Conservation (phyloP, 805 yeast genomes). For the Komagataella kurtzmanii region DNA sequence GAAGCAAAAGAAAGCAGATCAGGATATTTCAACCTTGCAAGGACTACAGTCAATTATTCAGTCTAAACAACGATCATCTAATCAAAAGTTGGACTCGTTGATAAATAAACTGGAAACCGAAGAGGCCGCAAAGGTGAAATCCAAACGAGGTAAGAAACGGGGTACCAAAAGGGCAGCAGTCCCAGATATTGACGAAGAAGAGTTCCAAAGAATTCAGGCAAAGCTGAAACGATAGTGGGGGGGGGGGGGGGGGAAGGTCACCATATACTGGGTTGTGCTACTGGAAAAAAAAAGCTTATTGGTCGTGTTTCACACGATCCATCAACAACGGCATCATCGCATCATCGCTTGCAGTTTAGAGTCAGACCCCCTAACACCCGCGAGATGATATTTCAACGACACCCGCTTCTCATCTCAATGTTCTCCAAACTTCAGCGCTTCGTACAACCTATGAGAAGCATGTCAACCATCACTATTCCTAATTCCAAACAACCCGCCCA, state of each 20-base stretch:
- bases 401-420: neutral
- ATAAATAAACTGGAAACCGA: neutral
- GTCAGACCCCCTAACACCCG: neutral
- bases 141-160: neutral
- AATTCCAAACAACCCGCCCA: slow-evolving; percentile 14
- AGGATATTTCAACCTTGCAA: slow-evolving; percentile 1
- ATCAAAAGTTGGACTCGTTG: neutral
- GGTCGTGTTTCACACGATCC: neutral
- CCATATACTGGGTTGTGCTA: neutral
- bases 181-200: slow-evolving; percentile 33
- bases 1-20: slow-evolving; percentile 15
- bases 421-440: neutral
- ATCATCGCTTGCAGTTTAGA: neutral
- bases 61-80: neutral
- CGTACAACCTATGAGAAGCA: neutral
- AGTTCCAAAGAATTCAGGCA: slow-evolving; percentile 31
- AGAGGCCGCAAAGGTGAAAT: neutral
- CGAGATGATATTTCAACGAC: neutral
- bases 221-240: slow-evolving; percentile 7
- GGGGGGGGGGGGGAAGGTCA: too few relatives aligned
- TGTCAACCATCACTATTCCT: slow-evolving; percentile 2
- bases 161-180: neutral
- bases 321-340: neutral
- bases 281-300: neutral
- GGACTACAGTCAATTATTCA: neutral